Base-by-base conservation (phyloP, 2,329 filamentous ascomycete genomes). In the Penicillium glabrum region DNA sequence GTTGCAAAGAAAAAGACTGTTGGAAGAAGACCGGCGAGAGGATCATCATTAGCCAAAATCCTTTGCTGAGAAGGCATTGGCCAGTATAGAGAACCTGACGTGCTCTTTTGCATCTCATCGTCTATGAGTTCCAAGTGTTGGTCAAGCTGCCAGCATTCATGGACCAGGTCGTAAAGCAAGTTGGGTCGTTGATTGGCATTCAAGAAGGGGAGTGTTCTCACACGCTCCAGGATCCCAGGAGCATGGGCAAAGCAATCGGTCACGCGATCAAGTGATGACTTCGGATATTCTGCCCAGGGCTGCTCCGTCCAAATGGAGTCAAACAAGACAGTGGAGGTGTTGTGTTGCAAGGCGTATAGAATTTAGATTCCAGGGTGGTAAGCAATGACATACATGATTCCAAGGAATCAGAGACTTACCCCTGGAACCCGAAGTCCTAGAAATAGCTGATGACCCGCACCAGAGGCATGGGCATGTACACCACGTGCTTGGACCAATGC, bases 361-460 rank as follows among this genome's bases (percentile, higher is more conserved):
- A 39, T 39, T 19, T 39, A 39, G 37, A 13, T 19, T 39, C 5
- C 14, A 16, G 10, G 33, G n/a, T 4, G n/a, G 8, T 39, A 39
- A 39, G 37, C 16, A 11, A 39, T 5, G 37, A 3, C n/a, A 21
- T 19, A 39, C 16, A 16, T 39, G 16, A 39, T 19, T 10, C 7
- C 10, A 19, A 19, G 14, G 16, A n/a, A 39, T 3, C 16, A 19
- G n/a, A 39, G n/a, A 39, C 37, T 3, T 21, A 21, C 37, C n/a
- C 37, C 37, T 21, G 37, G 37, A 58, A 27, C 68, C 19, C 72
- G 61, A 48, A 72, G 70, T 0, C 68, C 65, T 10, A 71, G 51
- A 52, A 75, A 75, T 13, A 76, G 56, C 27, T 66, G 55, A 64
- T 75, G 71, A 16, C 61, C 73, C 27, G 72, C 57, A 1, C 68